These are phyloP conservation scores for Hylodesmum podocarpum DNA, from an alignment of 306 rosid genomes.

Conservation along the genomic window DNA sequence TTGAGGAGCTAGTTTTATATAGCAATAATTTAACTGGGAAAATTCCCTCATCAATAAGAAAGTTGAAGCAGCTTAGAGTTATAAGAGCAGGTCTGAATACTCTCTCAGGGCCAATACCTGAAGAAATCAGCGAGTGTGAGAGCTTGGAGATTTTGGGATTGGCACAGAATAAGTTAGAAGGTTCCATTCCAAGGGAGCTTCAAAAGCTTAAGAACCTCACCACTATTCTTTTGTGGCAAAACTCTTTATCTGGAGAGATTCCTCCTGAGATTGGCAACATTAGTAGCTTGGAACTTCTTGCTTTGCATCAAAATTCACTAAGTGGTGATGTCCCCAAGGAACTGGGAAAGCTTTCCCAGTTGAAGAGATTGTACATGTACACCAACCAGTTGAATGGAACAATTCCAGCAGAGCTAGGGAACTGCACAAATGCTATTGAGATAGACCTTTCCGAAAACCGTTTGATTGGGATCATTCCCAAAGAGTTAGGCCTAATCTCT, in stretches of 20 bases:
- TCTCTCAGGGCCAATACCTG: constrained; percentile 61
- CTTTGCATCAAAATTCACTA: constrained; percentile 61
- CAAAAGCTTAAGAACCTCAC: constrained; percentile 66
- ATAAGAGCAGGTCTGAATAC: constrained; percentile 65
- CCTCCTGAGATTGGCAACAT: constrained; percentile 73
- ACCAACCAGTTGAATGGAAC: constrained; percentile 75
- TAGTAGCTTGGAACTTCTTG: constrained; percentile 59
- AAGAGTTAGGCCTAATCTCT: constrained; percentile 55
- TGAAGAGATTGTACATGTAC: constrained; percentile 60
- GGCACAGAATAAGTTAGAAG: constrained; percentile 66
- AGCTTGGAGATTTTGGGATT: constrained; percentile 68
- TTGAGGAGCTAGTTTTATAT: constrained; percentile 70
- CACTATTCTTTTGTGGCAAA: constrained; percentile 66
- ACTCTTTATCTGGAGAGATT: constrained; percentile 56
- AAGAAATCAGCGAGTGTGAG: constrained; percentile 54
- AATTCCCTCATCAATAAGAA: constrained; percentile 57
- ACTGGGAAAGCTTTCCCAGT: constrained; percentile 50
- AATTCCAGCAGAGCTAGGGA: constrained; percentile 64
- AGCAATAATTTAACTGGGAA: constrained; percentile 67
- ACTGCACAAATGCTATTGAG: constrained; percentile 62
- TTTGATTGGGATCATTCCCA: constrained; percentile 60
- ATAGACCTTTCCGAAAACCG: constrained; percentile 74
- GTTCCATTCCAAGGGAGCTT: constrained; percentile 62
- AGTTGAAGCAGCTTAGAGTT: constrained; percentile 59
- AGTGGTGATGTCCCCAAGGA: constrained; percentile 55